phyloP scores from a whole-genome alignment of 768 basidiomycete genomes.

The Boletus huronensis region DNA sequence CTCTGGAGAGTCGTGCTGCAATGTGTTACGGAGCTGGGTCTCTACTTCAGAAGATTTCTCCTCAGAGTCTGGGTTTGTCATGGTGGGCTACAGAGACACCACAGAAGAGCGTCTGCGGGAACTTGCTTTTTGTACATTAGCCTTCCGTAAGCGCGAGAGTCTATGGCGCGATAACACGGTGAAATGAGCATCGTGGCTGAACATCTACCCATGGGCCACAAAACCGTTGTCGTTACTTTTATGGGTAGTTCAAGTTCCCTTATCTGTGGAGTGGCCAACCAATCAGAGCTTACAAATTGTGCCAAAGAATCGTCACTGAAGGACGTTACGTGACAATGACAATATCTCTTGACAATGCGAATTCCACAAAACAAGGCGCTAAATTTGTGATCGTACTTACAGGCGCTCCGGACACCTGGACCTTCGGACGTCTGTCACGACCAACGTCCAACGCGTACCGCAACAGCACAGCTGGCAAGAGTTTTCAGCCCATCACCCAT shows the following conservation, averaged over 20 bases:
- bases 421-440: neutral
- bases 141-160: neutral
- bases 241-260: neutral
- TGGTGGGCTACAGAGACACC: neutral
- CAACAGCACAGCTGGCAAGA: too few relatives aligned
- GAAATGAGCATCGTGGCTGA: neutral
- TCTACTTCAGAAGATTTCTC: constrained; percentile 12
- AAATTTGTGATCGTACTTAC: neutral
- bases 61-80: constrained; percentile 3
- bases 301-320: too few relatives aligned
- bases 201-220: neutral
- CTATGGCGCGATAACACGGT: constrained; percentile 7
- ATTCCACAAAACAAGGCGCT: neutral
- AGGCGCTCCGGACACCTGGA: neutral
- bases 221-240: neutral
- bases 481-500: neutral
- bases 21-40: neutral
- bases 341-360: neutral
- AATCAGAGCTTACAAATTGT: neutral
- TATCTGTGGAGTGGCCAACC: neutral
- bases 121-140: neutral
- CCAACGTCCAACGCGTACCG: neutral
- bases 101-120: neutral
- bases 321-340: neutral
- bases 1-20: constrained; percentile 1